phyloP scores from a whole-genome alignment of 1,284 basidiomycete species.

The Phellinidium pouzarii region DNA sequence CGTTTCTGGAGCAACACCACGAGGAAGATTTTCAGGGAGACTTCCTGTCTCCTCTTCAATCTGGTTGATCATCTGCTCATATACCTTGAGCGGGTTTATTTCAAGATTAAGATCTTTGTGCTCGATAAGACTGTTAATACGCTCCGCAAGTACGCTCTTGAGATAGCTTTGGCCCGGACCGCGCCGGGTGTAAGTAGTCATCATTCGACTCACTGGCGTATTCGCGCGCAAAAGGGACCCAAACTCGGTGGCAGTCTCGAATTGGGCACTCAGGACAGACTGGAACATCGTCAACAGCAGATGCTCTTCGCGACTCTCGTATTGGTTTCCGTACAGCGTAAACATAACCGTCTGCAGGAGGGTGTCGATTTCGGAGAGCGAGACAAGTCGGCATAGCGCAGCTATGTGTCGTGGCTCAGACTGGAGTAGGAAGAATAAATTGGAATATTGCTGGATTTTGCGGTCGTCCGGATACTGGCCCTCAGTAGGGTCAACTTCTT shows the following conservation, averaged over 20 bases:
- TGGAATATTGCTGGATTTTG: constrained; percentile 92
- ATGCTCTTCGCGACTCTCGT: constrained; percentile 98
- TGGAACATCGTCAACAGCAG: constrained; percentile 98
- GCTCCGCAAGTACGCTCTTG: constrained; percentile 92
- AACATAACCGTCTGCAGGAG: constrained; percentile 99
- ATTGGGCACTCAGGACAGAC: constrained; percentile 96
- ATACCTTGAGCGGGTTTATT: constrained; percentile 98
- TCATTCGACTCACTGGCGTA: constrained; percentile 98
- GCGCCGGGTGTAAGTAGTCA: constrained; percentile 98
- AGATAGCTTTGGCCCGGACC: constrained; percentile 97
- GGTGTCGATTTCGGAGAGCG: constrained; percentile 94
- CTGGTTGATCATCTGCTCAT: constrained; percentile 97
- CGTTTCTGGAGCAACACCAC: constrained; percentile 89
- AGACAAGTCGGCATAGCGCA: constrained; percentile 94
- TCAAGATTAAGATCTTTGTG: constrained; percentile 98
- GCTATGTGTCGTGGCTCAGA: constrained; percentile 97
- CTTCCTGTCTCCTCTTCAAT: constrained; percentile 95
- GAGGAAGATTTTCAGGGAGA: constrained; percentile 83
- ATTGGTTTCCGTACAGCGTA: constrained; percentile 98
- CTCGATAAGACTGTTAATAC: constrained; percentile 97
- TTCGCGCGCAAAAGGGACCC: constrained; percentile 95
- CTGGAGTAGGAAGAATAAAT: constrained; percentile 97
- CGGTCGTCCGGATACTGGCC: constrained; percentile 91
- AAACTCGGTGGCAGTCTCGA: constrained; percentile 97
- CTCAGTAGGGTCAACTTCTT: constrained; percentile 88